Base-by-base conservation (phyloP, 495 filamentous ascomycete genomes). In the Hyaloscypha hepaticicola region DNA sequence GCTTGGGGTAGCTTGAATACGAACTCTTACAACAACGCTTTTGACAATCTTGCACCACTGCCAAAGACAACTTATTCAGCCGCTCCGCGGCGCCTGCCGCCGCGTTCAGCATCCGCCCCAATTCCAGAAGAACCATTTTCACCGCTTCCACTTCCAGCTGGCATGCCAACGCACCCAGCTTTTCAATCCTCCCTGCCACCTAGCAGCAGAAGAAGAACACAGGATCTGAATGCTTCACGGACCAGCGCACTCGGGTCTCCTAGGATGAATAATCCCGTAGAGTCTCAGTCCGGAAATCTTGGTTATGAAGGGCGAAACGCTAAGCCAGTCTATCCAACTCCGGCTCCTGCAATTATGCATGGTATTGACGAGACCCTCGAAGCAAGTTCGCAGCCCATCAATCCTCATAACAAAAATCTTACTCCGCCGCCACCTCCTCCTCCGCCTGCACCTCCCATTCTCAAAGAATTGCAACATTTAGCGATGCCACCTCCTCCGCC, bases 391-490 rank as follows among this genome's bases (percentile, higher is more conserved):
- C 72, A 73, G 22, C 58, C 57, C 4, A 24, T 63, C 41, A 69
- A 66, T 55, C 55, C 62, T 73, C 16, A 78, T 71, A 28, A 76
- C 38, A 76, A 81, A 50, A 78, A 79, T 63, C 76, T 79, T 45
- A 76, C 77, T 27, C 80, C 81, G 0, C 81, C 82, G 9, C 81
- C 81, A 5, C 80, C 82, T 1, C 80, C 79, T 0, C 80, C 79
- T 1, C 77, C 77, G 8, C 76, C 76, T 33, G 58, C 68, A 68
- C 87, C 89, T 12, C 86, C 87, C 12, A 83, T 96, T 31, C 79
- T 96, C 45, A 87, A 87, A 57, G 90, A 96, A 67, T 84, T 96
- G n/a, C 89, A 92, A 72, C 92, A 97, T 75, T 83, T 97, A 9
- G 86, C 87, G 28, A 79, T 70, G 19, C 85, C 85, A 5, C 85